phyloP scores from a whole-genome alignment of 768 basidiomycete species.

The Trametes elegans region DNA sequence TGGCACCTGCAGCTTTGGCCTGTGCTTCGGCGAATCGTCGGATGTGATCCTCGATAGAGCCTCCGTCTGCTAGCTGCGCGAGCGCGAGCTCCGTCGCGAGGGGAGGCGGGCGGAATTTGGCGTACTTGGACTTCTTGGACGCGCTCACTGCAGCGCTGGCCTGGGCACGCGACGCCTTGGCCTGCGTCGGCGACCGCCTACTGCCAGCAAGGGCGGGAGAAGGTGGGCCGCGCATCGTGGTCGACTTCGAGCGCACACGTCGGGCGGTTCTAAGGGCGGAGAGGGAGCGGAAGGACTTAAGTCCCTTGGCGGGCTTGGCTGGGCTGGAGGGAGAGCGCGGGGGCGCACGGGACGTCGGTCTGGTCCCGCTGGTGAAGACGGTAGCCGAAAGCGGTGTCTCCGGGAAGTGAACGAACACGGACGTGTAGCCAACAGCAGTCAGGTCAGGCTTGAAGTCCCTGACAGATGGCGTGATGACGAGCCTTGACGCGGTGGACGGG shows the following conservation, averaged over 20 bases:
- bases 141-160: conserved; percentile 35
- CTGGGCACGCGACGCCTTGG: conserved; percentile 17
- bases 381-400: conserved; percentile 41
- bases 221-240: conserved; percentile 28
- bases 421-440: conserved; percentile 61
- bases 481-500: conserved; percentile 33
- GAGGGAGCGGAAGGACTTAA: conserved; percentile 52
- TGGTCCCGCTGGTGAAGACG: conserved; percentile 12
- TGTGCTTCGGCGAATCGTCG: conserved; percentile 54
- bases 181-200: conserved; percentile 8
- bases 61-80: conserved; percentile 70
- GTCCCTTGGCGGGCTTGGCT: conserved; percentile 25
- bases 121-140: conserved; percentile 45
- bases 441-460: conserved; percentile 54
- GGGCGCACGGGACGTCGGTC: conserved; percentile 7
- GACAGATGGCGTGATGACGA: conserved; percentile 40
- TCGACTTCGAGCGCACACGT: conserved; percentile 38
- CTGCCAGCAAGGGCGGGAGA: conserved; percentile 8
- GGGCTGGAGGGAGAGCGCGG: conserved; percentile 21
- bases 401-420: conserved; percentile 59
- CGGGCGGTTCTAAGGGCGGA: conserved; percentile 40
- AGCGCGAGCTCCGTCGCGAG: conserved; percentile 65
- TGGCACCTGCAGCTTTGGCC: conserved; percentile 40
- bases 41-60: conserved; percentile 52
- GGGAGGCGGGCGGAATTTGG: conserved; percentile 50